phyloP scores from a whole-genome alignment of 805 yeast species.

The Metschnikowia lochheadii region DNA sequence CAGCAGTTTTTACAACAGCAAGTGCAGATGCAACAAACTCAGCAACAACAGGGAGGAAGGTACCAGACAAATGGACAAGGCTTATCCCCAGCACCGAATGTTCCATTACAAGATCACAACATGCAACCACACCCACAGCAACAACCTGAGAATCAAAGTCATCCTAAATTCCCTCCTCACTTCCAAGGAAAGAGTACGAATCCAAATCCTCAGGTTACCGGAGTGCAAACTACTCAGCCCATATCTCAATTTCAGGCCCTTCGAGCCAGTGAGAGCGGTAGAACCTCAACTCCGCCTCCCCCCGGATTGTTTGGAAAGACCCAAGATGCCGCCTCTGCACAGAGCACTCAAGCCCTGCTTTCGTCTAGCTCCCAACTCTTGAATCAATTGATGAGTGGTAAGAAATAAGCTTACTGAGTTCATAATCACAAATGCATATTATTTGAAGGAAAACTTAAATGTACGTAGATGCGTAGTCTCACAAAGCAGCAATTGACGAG shows the following conservation, averaged over 20 bases:
- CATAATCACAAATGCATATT: not conserved
- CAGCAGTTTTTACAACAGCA: conserved; percentile 25
- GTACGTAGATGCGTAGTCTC: too few species aligned
- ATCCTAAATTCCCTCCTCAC: conserved; percentile 4
- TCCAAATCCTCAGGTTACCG: not conserved
- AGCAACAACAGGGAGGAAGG: not conserved
- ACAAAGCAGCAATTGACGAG: not conserved
- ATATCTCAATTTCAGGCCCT: conserved; percentile 24
- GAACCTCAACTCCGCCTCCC: conserved; percentile 62
- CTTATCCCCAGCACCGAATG: not conserved
- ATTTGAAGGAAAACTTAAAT: not conserved
- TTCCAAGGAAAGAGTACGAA: conserved; percentile 1
- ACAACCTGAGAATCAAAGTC: not conserved
- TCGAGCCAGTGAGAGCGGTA: conserved; percentile 30
- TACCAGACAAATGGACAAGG: conserved; percentile 1
- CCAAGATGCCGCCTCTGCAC: conserved; percentile 10
- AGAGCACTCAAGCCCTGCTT: conserved; percentile 17
- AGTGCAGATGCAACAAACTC: conserved; percentile 26
- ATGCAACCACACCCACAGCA: not conserved
- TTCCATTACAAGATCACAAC: not conserved
- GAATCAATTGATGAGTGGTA: conserved; percentile 82
- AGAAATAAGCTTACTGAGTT: conserved; percentile 30
- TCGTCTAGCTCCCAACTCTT: conserved; percentile 75
- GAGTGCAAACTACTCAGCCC: conserved; percentile 11
- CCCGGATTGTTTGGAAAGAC: conserved; percentile 54